phyloP scores from a whole-genome alignment of 139 green algal species.

The Chlamydomonas incerta region DNA sequence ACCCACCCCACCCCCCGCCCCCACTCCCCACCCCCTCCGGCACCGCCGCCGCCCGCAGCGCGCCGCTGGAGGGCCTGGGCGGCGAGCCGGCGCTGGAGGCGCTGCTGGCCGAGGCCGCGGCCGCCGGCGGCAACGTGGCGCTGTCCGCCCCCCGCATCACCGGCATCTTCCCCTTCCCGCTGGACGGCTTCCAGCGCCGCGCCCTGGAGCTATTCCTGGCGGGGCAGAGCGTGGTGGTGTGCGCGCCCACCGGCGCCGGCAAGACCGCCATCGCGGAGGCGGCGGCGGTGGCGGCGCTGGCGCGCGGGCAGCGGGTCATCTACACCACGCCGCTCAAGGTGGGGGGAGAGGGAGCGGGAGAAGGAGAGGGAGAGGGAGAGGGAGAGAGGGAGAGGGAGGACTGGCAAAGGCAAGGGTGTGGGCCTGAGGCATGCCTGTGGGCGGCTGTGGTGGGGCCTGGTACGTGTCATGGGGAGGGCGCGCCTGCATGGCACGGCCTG shows the following conservation, averaged over 20 bases:
- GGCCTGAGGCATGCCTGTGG: too few species aligned
- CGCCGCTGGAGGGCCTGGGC: not conserved
- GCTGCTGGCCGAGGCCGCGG: conserved; percentile 35
- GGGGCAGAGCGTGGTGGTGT: conserved; percentile 89
- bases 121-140: conserved; percentile 52
- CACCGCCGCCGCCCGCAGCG: not conserved
- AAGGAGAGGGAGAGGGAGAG: not conserved
- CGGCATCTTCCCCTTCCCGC: conserved; percentile 61
- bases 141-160: conserved; percentile 41
- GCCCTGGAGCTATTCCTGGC: conserved; percentile 78
- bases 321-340: conserved; percentile 92
- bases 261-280: conserved; percentile 98
- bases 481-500: too few species aligned
- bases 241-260: conserved; percentile 93
- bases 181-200: not conserved
- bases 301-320: conserved; percentile 84
- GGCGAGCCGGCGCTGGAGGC: conserved; percentile 68
- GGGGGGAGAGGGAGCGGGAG: not conserved
- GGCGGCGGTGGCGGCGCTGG: conserved; percentile 80
- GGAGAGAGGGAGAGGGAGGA: not conserved
- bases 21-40: not conserved
- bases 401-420: too few species aligned
- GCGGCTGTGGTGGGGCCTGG: too few species aligned
- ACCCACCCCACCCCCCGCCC: too few species aligned
- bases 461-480: too few species aligned